Evolutionary conservation across 2,329 filamentous ascomycete species (phyloP), one percentile per base, ranked within the genome.

Genomic region (Ciborinia camelliae): DNA sequence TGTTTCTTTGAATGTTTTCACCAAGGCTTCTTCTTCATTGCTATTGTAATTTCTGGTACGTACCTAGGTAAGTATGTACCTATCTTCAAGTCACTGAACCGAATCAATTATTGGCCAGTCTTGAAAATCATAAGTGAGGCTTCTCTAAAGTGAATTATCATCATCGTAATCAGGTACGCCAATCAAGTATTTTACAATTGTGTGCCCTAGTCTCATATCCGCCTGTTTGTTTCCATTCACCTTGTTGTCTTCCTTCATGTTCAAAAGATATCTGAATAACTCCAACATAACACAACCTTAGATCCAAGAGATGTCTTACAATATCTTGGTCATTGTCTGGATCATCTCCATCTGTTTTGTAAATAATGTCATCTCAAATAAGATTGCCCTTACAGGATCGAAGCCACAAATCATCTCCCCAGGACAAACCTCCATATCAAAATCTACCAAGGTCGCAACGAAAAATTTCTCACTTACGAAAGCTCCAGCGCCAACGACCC

Each of bases 281-380:
- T 47, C 26, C 41, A 35, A 18, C 28, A 47, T 6, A 7, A 12
- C 55, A 35, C 30, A 59, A 26, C n/a, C 30, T 10, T 14, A 59
- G n/a, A 59, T 59, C 23, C 28, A 47, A 47, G 54, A 57, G 6
- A 59, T 59, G 55, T 37, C 15, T 59, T 28, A n/a, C 15, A 47
- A 26, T 35, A 47, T 37, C 47, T 26, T 47, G 41, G 6, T 59
- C 14, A 10, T 23, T 47, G 4, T 26, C 26, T 47, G 43, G 28
- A 47, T 47, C 15, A 20, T 47, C 15, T 23, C n/a, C n/a, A 26
- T 47, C 26, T 59, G 14, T 26, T 59, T 47, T 35, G n/a, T 23
- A 23, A 26, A 47, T 4, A 26, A 59, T 23, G 41, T 26, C 1
- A 47, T 14, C 4, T 26, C 55, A 6, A 23, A 59, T 1, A 47